Evolutionary conservation across 805 yeast species (phyloP).

Genomic region (Priceomyces haplophilus): DNA sequence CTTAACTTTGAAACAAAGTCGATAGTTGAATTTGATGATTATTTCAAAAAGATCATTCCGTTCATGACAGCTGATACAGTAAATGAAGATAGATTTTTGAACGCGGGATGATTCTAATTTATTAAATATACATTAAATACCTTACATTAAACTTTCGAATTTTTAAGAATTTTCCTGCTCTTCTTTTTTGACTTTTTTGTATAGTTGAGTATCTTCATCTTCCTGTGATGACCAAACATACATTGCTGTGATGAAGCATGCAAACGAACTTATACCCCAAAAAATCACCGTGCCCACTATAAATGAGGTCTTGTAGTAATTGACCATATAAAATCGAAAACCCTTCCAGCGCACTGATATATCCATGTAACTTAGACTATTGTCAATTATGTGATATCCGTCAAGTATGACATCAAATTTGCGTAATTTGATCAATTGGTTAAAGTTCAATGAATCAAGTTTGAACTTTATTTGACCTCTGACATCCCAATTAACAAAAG

Average conservation of each 20-base stretch:
- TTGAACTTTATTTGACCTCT: conserved; percentile 8
- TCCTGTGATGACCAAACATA: conserved; percentile 16
- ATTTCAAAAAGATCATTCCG: conserved; percentile 38
- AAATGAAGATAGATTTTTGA: conserved; percentile 27
- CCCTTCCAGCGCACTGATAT: conserved; percentile 41
- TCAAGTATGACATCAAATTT: neutral
- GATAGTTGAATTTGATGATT: conserved; percentile 24
- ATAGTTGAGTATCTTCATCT: conserved; percentile 2
- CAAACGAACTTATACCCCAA: conserved; percentile 32
- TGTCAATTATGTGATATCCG: conserved; percentile 13
- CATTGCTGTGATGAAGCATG: conserved; percentile 27
- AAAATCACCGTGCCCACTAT: conserved; percentile 35
- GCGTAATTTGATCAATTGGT: neutral
- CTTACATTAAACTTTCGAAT: neutral
- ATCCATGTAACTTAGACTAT: conserved; percentile 12
- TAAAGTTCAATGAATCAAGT: neutral
- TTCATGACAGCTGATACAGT: conserved; percentile 36
- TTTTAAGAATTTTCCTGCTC: conserved; percentile 2
- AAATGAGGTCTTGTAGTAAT: conserved; percentile 31
- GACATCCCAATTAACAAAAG: conserved; percentile 16
- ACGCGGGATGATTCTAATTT: conserved; percentile 21
- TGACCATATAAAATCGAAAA: conserved; percentile 37
- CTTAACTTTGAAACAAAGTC: conserved; percentile 12
- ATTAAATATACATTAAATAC: conserved; percentile 1
- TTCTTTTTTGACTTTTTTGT: conserved; percentile 1